Evolutionary conservation across 164 flowering plant species (phyloP), one percentile per base, ranked within the genome.

Genomic region (Nelumbo lutea): DNA sequence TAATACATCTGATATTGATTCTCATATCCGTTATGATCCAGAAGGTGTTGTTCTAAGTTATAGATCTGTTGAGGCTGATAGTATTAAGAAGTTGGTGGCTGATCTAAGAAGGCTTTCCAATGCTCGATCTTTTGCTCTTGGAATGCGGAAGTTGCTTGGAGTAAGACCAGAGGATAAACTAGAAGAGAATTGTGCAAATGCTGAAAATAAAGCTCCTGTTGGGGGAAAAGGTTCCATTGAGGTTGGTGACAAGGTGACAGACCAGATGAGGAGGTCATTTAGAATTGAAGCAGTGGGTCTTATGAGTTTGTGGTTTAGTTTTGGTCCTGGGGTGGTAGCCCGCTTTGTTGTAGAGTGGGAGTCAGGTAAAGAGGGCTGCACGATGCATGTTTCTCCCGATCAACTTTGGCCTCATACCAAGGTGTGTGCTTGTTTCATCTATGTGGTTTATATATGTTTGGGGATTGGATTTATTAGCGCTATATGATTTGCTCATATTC

Each of bases 341-440:
- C 99, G 99, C 58, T 96, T 96, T 87, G 98, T 96, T 75, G 96
- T 96, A 65, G 98, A 93, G 78, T 96, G 99, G 99, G 98, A 96
- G 74, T 85, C 92, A 58, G 90, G 87, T 64, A 93, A 85, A 87
- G 96, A 93, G 69, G 99, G 99, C 39, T 96, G 99, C 79, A 96
- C 96, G 27, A 93, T 96, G 99, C 99, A 96, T 85, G 96, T 96
- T 70, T 89, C 98, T 71, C 99, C 99, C 8, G 99, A 96, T 72
- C 97, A 91, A 75, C 96, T 93, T 64, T 96, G 99, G 99, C 99
- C 99, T 11, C 99, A 96, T 75, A 93, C 98, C 7, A 96, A 93
- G 98, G 99, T 93, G 45, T 64, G 77, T 80, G 57, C 61, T 62
- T 52, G 9, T 56, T 46, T 58, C 58, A n/a, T 2, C 9, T 62